Base-by-base conservation (phyloP, 1,284 basidiomycete species). In the Microbotryum violaceum region DNA sequence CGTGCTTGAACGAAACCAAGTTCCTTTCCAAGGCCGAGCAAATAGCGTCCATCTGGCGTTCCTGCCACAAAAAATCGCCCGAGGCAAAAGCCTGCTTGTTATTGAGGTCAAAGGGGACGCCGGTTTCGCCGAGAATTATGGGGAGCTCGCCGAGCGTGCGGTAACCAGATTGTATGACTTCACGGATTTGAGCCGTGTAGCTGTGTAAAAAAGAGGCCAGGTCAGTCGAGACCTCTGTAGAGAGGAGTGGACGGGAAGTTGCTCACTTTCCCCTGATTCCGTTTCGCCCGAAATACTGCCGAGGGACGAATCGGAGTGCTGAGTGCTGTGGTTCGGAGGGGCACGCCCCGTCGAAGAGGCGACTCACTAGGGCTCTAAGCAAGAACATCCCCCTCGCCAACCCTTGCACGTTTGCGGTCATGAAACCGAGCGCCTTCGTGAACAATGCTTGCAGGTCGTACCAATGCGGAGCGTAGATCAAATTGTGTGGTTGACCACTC, bases 31-130 rank as follows among this genome's bases (percentile, higher is more conserved):
- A 48, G 10, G 65, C 67, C 16, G 45, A 25, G 31, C 65, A 66
- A 14, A 69, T 65, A 8, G 74, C 74, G 57, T 76, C 72, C 21
- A 78, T 56, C 57, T 77, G 68, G n/a, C 72, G 62, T 37, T 70
- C 67, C 58, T 78, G 77, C 67, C 72, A 73, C 3, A 56, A 45
- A 76, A 87, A 97, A 72, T 91, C 81, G 31, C 87, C 87, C 0
- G 82, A 82, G 52, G 74, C 70, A 71, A 93, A 87, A 0, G 88
- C 88, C 68, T 83, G 80, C 61, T 82, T 82, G 47, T 83, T 76
- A 74, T 96, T 94, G 80, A 94, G 82, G 71, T 97, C 91, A 85
- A 96, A 92, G 0, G 91, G 91, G 46, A 94, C 80, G 42, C 92
- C 92, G 67, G 87, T 89, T 75, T 97, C 92, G 29, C 91, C 91